Percentiles rank a stretch among this genome's conserved stretches.
phyloP scores from a whole-genome alignment of 2,329 filamentous ascomycete species.

The Aplosporella prunicola region DNA sequence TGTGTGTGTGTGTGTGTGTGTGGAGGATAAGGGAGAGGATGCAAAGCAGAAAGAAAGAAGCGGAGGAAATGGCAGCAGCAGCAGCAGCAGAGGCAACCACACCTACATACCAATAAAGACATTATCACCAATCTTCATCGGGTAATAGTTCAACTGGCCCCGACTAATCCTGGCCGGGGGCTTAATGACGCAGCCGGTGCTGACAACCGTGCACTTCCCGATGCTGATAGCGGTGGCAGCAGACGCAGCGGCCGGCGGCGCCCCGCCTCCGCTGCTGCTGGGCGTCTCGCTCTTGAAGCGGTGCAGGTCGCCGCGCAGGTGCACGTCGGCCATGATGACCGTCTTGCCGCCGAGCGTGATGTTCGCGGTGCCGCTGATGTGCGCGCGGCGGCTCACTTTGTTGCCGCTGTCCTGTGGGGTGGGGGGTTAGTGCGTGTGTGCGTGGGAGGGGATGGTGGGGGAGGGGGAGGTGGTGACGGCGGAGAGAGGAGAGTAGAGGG shows the following conservation, averaged over 20 bases:
- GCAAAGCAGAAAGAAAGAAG: neutral
- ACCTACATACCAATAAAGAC: constrained; percentile 78
- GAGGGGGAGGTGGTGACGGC: neutral
- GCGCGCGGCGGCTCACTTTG: constrained; percentile 88
- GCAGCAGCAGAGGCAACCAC: constrained; percentile 14
- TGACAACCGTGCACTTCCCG: constrained; percentile 84
- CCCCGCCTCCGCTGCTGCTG: constrained; percentile 22
- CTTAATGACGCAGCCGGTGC: constrained; percentile 65
- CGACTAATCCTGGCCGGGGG: constrained; percentile 78
- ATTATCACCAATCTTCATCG: constrained; percentile 87
- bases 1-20: too few relatives aligned
- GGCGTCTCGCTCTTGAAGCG: constrained; percentile 29
- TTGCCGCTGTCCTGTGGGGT: constrained; percentile 80
- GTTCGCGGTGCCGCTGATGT: constrained; percentile 90
- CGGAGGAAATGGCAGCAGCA: neutral
- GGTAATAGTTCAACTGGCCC: constrained; percentile 68
- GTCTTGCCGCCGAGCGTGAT: constrained; percentile 94
- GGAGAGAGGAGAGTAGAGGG: neutral
- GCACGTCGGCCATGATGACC: constrained; percentile 89
- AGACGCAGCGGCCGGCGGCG: constrained; percentile 20
- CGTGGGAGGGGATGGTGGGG: neutral
- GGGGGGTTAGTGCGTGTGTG: constrained; percentile 3
- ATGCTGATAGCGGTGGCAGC: constrained; percentile 61
- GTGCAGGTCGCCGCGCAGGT: constrained; percentile 83
- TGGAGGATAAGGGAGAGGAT: neutral